These are phyloP conservation scores for Orbilia javanica DNA, from an alignment of 2,329 filamentous ascomycete species.

Conservation along the genomic window DNA sequence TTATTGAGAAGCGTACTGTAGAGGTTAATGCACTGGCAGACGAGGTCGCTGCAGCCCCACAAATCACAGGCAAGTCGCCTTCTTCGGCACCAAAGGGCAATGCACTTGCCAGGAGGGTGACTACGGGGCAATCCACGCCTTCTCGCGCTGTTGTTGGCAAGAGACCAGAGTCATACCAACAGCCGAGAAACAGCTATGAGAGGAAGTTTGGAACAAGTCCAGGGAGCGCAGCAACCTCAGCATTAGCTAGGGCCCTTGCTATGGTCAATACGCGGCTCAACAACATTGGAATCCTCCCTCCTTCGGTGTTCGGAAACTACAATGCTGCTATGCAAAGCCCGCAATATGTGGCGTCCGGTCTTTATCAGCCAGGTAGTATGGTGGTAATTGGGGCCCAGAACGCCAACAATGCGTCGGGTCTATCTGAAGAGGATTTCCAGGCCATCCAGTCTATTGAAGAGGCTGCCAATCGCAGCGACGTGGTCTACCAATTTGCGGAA, in stretches of 20 bases:
- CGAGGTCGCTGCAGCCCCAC: conserved; percentile 87
- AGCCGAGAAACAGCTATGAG: conserved; percentile 81
- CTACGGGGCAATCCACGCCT: conserved; percentile 64
- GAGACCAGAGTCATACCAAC: conserved; percentile 75
- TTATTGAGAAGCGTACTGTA: conserved; percentile 93
- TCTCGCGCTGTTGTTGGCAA: conserved; percentile 69
- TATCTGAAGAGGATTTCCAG: conserved; percentile 81
- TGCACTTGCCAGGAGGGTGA: conserved; percentile 59
- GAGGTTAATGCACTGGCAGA: conserved; percentile 98
- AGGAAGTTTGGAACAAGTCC: conserved; percentile 79
- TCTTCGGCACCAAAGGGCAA: conserved; percentile 59
- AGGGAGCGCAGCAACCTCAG: conserved; percentile 78
- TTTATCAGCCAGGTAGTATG: conserved; percentile 69
- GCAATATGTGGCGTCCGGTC: conserved; percentile 49
- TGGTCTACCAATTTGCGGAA: conserved; percentile 96
- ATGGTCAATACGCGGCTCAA: conserved; percentile 80
- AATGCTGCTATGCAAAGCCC: conserved; percentile 36
- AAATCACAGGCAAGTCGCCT: conserved; percentile 68
- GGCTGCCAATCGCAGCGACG: conserved; percentile 90
- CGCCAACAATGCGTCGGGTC: conserved; percentile 73
- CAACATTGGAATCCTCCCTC: conserved; percentile 69
- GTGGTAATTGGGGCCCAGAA: conserved; percentile 73
- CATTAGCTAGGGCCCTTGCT: conserved; percentile 93
- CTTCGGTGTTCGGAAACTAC: conserved; percentile 65
- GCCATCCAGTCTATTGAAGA: conserved; percentile 89